Conservation (phyloP, 2,329 filamentous ascomycete species). For the Dothidotthia symphoricarpi region DNA sequence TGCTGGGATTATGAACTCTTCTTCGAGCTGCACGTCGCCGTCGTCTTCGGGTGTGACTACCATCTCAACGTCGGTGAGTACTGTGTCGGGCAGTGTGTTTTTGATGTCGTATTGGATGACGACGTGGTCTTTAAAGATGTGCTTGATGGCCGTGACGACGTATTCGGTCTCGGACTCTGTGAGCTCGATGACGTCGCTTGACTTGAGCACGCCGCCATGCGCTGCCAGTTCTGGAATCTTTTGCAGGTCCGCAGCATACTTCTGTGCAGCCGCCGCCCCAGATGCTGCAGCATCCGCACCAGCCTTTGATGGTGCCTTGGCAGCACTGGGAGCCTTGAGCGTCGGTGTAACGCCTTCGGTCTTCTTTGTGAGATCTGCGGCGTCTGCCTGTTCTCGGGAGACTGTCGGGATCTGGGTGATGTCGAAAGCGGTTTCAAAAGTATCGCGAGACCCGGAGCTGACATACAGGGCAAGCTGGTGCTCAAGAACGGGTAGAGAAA, state of each 20-base stretch:
- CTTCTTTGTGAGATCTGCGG: constrained; percentile 96
- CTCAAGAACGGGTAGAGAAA: constrained; percentile 90
- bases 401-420: constrained; percentile 88
- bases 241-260: constrained; percentile 83
- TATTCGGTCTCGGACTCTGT: constrained; percentile 98
- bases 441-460: constrained; percentile 82
- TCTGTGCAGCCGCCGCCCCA: constrained; percentile 77
- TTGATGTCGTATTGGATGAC: constrained; percentile 97
- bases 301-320: constrained; percentile 67
- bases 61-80: constrained; percentile 51
- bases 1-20: constrained; percentile 91
- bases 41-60: constrained; percentile 84
- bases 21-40: constrained; percentile 66
- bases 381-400: constrained; percentile 91
- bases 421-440: constrained; percentile 84
- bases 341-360: constrained; percentile 89
- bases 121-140: constrained; percentile 95
- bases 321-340: constrained; percentile 85
- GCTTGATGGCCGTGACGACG: constrained; percentile 89
- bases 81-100: constrained; percentile 87
- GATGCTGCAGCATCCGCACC: constrained; percentile 74
- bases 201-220: constrained; percentile 90
- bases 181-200: constrained; percentile 78
- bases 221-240: constrained; percentile 87
- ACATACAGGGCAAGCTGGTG: constrained; percentile 98